Evolutionary conservation across 1,284 basidiomycete genomes (phyloP).

Genomic region (Vanrija humicola): DNA sequence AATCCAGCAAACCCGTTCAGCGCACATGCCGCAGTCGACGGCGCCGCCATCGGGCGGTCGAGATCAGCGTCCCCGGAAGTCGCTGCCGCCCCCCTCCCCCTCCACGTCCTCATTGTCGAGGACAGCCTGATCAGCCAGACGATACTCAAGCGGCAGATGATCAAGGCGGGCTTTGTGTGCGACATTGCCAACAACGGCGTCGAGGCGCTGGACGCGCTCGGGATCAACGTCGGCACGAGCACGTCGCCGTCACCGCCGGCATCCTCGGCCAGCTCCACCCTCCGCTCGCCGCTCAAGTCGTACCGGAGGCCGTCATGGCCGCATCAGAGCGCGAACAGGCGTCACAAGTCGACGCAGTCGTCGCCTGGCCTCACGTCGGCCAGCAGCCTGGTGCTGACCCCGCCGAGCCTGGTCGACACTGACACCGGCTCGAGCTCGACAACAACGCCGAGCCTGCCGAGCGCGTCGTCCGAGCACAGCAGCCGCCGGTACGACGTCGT

Average conservation of each 20-base stretch:
- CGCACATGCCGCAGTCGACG: no score
- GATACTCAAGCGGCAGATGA: conserved; percentile 43
- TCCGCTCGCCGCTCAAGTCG: no score
- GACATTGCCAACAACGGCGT: conserved; percentile 42
- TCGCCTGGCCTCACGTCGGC: no score
- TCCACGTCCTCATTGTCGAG: conserved; percentile 24
- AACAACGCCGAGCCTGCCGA: background rate
- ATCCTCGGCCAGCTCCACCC: no score
- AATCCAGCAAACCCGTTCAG: no score
- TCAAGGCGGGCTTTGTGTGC: conserved; percentile 30
- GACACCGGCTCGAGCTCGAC: conserved; percentile 1
- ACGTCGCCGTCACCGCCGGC: no score
- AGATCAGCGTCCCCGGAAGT: no score
- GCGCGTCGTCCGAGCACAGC: conserved; percentile 5
- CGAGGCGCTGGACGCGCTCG: conserved; percentile 37
- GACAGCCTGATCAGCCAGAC: conserved; percentile 49
- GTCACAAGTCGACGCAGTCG: no score
- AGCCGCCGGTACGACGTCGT: conserved; percentile 20
- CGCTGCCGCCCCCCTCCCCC: background rate
- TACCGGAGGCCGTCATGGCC: no score
- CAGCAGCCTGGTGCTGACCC: no score
- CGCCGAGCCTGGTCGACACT: background rate
- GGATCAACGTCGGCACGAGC: background rate
- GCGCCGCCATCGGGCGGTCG: no score
- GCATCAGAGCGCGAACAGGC: no score